Base-by-base conservation (phyloP, 805 yeast species). In the Starmerella scarabaei region DNA sequence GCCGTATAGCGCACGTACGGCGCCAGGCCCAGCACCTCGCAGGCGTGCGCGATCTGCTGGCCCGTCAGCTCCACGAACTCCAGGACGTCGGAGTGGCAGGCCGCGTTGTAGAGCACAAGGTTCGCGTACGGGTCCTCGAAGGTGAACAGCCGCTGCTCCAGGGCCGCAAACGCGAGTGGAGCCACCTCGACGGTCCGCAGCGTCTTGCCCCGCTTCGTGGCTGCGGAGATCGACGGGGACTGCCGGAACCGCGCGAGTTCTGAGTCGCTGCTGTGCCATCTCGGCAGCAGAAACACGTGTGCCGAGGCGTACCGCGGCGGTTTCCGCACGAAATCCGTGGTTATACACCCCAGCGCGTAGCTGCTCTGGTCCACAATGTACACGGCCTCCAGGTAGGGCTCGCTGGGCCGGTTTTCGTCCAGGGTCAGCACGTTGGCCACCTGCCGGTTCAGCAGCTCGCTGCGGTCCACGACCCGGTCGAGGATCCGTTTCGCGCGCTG, bases 11-110 rank as follows among this genome's bases (percentile, higher is more conserved):
- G 67, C 17, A 91, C 73, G 33, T 80, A 71, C 2, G 98, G 98
- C 51, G 80, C 82, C 54, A 86, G 96, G 12, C 93, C 93, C 1
- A 91, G 75, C 8, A 80, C 55, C 6, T 80, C 72, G 65, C 93
- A 81, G 19, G 83, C 51, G 48, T 77, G 73, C 23, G 84, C 73
- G 49, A 91, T 64, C 18, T 83, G 54, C 9, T 71, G 63, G 1
- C 88, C 83, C 0, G 80, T 72, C 37, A 59, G 60, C 16, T 67
- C 62, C 14, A 83, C 65, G 42, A 79, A 78, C 8, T 33, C 43
- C 24, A 38, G 23, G 3, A 37, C 44, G 16, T 20, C 15, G 23
- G 36, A 39, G 24, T 64, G 66, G 17, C 70, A 65, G 27, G 80
- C 77, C 35, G 78, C 61, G 53, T 76, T 85, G 58, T 75, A 86